These are phyloP conservation scores for Sclerotiophoma versabilis DNA, from an alignment of 2,329 filamentous ascomycete genomes.

Conservation along the genomic window DNA sequence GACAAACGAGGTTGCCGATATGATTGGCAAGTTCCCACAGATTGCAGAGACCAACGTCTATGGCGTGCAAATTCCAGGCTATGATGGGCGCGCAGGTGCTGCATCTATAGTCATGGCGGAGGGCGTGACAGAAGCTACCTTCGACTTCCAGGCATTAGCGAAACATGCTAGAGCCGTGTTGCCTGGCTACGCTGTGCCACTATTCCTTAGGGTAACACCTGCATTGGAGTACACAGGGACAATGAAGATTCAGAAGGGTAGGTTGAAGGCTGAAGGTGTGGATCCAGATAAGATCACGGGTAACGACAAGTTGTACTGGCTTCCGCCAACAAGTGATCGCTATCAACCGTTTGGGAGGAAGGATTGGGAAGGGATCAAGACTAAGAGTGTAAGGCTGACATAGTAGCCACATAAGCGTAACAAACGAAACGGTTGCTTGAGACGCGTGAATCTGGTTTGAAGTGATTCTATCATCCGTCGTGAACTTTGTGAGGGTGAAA, in stretches of 20 bases:
- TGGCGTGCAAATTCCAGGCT: slow-evolving; percentile 53
- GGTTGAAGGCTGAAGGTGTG: slow-evolving; percentile 53
- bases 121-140: slow-evolving; percentile 38
- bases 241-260: slow-evolving; percentile 56
- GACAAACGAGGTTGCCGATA: slow-evolving; percentile 55
- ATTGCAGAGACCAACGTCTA: slow-evolving; percentile 56
- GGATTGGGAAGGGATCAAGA: slow-evolving; percentile 47
- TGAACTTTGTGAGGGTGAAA: neutral
- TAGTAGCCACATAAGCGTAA: neutral
- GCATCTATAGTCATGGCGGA: slow-evolving; percentile 51
- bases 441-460: too few species aligned
- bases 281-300: slow-evolving; percentile 50
- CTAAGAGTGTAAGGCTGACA: slow-evolving; percentile 37
- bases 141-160: slow-evolving; percentile 47
- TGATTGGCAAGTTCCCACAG: slow-evolving; percentile 50
- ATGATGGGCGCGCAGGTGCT: slow-evolving; percentile 55
- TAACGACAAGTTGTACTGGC: slow-evolving; percentile 52
- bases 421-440: neutral
- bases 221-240: slow-evolving; percentile 56
- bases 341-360: slow-evolving; percentile 51
- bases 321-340: slow-evolving; percentile 40
- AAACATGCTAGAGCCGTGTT: slow-evolving; percentile 49
- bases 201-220: slow-evolving; percentile 52
- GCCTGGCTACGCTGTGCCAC: slow-evolving; percentile 56
- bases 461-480: too few species aligned